Conservation (phyloP, 2,329 filamentous ascomycete species). For the Neurospora sp. region DNA sequence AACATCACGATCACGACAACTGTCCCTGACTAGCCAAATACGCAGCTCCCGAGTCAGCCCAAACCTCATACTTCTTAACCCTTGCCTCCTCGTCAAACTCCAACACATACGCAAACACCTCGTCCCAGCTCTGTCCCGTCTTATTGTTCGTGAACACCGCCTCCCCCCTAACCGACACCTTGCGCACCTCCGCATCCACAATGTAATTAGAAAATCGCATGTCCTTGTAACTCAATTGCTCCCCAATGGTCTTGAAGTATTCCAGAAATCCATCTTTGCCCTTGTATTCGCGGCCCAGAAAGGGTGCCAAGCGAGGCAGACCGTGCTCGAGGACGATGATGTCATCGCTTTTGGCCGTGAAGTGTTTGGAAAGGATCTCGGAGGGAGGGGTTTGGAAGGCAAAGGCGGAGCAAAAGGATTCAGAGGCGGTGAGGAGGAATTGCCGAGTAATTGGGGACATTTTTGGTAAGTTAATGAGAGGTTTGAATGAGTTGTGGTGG, state of each 20-base stretch:
- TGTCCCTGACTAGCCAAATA: constrained; percentile 47
- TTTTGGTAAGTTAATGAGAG: not conserved
- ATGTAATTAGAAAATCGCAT: constrained; percentile 21
- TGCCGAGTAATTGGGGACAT: constrained; percentile 8
- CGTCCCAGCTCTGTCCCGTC: constrained; percentile 24
- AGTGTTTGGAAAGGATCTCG: constrained; percentile 20
- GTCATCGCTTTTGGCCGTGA: constrained; percentile 14
- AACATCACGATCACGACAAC: not conserved
- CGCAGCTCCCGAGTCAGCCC: constrained; percentile 28
- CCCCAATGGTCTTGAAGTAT: constrained; percentile 21
- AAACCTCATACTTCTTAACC: constrained; percentile 25
- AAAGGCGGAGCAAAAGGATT: constrained; percentile 24
- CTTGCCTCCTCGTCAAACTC: constrained; percentile 19
- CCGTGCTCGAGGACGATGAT: constrained; percentile 25
- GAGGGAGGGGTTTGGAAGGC: constrained; percentile 16
- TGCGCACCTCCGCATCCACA: constrained; percentile 18
- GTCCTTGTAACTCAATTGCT: constrained; percentile 19
- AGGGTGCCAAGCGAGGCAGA: constrained; percentile 23
- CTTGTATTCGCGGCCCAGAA: constrained; percentile 24
- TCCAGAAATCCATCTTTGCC: constrained; percentile 20
- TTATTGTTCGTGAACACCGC: constrained; percentile 24
- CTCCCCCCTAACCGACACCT: constrained; percentile 22
- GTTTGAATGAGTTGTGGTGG: not conserved
- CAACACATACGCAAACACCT: constrained; percentile 26
- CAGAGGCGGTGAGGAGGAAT: constrained; percentile 22